Evolutionary conservation across 1,139 yeast genomes (phyloP).

Genomic region (Taiozyma onychis): DNA sequence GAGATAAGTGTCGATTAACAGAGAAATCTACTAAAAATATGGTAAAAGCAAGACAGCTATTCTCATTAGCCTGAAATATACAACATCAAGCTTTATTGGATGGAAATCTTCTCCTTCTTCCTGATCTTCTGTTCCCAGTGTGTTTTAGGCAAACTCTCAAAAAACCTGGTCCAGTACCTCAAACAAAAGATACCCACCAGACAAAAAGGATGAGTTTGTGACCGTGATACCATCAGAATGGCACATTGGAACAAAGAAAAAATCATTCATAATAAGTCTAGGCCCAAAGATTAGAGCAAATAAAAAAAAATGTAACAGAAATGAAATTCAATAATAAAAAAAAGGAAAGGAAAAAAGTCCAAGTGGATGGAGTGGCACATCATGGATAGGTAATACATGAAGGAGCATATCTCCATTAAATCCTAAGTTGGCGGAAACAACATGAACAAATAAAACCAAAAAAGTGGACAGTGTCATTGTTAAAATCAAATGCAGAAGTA

Average conservation of each 20-base stretch:
- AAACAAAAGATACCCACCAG: neutral
- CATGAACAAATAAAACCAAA: neutral
- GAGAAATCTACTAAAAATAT: neutral
- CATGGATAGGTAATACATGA: no score
- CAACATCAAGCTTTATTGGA: neutral
- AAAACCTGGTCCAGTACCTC: neutral
- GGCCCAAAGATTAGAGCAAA: neutral
- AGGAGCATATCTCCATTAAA: neutral
- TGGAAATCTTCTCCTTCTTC: neutral
- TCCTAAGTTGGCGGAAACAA: no score
- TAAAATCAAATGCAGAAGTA: neutral
- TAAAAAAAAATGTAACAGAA: neutral
- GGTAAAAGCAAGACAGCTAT: neutral
- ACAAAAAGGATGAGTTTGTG: neutral
- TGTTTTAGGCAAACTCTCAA: neutral
- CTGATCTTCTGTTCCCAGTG: no score
- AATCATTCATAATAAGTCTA: neutral
- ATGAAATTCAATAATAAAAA: neutral
- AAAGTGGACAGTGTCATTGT: neutral
- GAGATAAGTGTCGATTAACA: neutral
- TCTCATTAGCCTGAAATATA: neutral
- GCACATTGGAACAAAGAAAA: neutral
- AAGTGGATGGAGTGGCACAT: neutral
- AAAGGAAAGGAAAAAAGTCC: neutral
- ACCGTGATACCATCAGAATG: neutral